phyloP scores from a whole-genome alignment of 108 stramenopile species.

The Fistulifera pelliculosa region DNA sequence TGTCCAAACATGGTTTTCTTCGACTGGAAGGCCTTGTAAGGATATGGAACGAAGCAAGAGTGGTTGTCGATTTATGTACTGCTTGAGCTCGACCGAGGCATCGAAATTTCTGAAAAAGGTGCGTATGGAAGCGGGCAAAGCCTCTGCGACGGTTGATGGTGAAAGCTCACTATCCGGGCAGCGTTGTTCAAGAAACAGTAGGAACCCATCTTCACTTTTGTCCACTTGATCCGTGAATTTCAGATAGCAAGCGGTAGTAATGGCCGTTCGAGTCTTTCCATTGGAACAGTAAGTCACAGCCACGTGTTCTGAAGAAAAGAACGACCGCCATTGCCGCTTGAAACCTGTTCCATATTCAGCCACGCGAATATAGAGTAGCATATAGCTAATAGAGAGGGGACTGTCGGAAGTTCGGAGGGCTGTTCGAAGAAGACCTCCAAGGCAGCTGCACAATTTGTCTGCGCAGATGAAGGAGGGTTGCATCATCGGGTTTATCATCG shows the following conservation, averaged over 20 bases:
- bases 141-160: neutral
- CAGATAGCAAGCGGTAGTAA: conserved; percentile 78
- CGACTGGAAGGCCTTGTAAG: conserved; percentile 85
- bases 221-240: conserved; percentile 39
- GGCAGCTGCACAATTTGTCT: conserved; percentile 58
- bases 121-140: conserved; percentile 53
- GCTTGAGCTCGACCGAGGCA: conserved; percentile 26
- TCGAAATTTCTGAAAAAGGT: conserved; percentile 82
- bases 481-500: conserved; percentile 43
- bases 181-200: conserved; percentile 14
- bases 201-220: conserved; percentile 57
- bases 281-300: conserved; percentile 72
- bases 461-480: conserved; percentile 36
- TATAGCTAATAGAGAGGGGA: conserved; percentile 42
- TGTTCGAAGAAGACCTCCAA: conserved; percentile 36
- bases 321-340: too few relatives aligned
- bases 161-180: conserved; percentile 5
- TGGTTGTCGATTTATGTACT: conserved; percentile 53
- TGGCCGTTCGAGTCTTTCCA: conserved; percentile 86
- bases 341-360: conserved; percentile 25
- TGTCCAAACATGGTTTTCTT: conserved; percentile 85
- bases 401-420: conserved; percentile 42
- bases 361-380: conserved; percentile 73
- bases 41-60: conserved; percentile 55
- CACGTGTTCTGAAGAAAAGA: conserved; percentile 11